These are phyloP conservation scores for Salix caprea DNA, from an alignment of 345 rosid genomes.

Conservation along the genomic window DNA sequence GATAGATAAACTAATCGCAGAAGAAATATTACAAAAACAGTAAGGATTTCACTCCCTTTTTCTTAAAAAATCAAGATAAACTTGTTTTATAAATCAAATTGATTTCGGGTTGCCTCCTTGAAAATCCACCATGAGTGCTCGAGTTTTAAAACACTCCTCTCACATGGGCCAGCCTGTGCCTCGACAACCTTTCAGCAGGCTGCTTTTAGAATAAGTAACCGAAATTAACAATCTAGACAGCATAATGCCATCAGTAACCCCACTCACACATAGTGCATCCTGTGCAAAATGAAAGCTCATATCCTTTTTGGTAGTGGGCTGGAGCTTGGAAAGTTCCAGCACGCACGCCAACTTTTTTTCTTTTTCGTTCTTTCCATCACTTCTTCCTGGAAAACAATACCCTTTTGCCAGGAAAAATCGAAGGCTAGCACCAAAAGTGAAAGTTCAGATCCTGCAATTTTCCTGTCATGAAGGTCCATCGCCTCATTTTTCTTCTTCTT, in stretches of 20 bases:
- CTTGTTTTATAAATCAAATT: too few species aligned
- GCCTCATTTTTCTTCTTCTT: conserved; percentile 22
- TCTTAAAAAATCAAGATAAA: too few species aligned
- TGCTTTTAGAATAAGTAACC: conserved; percentile 5
- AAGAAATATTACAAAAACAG: too few species aligned
- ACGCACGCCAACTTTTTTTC: conserved; percentile 20
- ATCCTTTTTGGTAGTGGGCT: conserved; percentile 32
- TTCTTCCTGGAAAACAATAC: conserved; percentile 1
- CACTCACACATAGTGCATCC: conserved; percentile 18
- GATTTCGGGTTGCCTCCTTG: too few species aligned
- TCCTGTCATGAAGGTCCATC: conserved; percentile 31
- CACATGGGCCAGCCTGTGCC: conserved; percentile 50
- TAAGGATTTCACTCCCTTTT: too few species aligned
- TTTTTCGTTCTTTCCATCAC: conserved; percentile 12
- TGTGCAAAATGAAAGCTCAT: conserved; percentile 28
- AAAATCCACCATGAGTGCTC: too few species aligned
- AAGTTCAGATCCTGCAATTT: not conserved
- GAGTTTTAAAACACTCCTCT: not conserved
- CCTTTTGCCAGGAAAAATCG: not conserved
- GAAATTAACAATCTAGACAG: conserved; percentile 10
- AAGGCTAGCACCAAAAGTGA: not conserved
- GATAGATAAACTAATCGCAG: too few species aligned
- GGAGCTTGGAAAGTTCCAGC: conserved; percentile 16
- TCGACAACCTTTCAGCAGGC: conserved; percentile 15
- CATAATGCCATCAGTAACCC: conserved; percentile 22